Base-by-base conservation (phyloP, 257 asterid species). In the Nyctanthes arbortristis region DNA sequence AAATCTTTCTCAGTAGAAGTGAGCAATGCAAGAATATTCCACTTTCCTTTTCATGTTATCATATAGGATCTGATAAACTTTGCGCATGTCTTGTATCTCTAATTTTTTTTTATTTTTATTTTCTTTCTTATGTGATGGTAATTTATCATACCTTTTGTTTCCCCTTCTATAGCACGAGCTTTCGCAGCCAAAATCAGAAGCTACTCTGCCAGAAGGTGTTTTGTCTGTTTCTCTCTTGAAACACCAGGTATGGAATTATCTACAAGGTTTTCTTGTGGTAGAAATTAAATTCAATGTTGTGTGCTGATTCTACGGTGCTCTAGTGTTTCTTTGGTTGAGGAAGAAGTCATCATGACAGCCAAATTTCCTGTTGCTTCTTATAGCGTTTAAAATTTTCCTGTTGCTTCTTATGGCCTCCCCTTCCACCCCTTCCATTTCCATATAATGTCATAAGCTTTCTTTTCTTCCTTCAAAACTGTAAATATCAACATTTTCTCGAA, bases 161-260 rank as follows among this genome's bases (percentile, higher is more conserved):
- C n/a, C 28, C 62, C 40, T 72, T 62, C 36, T 72, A 66, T 45
- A n/a, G n/a, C 79, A 84, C 86, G 86, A 78, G 77, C 84, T 90
- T 81, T 82, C 90, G 25, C 96, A 84, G 84, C 95, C 97, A 71
- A 87, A 75, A 76, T 77, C 81, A 66, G 97, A 93, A 84, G 93
- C 93, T 22, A 70, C 61, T 75, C 92, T 90, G 18, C 96, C 98
- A 35, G 93, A 87, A 71, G 98, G 98, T 57, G 63, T 76, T 73
- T 73, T 93, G 81, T 85, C 97, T 30, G 97, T 90, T 73, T 82
- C 90, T 72, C 81, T 93, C 61, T 80, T 93, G 78, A 90, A 91
- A 76, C 98, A 93, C 78, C 98, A 93, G 89, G 89, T 81, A 67
- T 52, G 59, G 31, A 24, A 24, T 24, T 22, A 20, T 52, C 24